Base-by-base conservation (phyloP, 306 rosid species). In the Castanea crenata region DNA sequence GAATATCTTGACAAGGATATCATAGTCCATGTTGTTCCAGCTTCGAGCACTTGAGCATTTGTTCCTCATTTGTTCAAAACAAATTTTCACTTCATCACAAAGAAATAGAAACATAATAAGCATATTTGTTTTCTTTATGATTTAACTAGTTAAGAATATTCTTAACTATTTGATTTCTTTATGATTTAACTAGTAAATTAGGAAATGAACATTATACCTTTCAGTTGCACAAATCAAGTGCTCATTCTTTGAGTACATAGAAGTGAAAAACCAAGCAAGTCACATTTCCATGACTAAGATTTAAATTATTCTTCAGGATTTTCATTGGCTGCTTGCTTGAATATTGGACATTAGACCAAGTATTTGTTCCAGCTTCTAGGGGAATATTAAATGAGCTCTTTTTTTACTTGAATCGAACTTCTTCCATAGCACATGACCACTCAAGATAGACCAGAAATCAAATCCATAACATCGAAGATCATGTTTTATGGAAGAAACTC, bases 271-370 rank as follows among this genome's bases (percentile, higher is more conserved):
- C 35, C 5, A 83, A 35, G 76, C 49, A 80, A 1, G 51, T 57
- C 18, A 74, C 29, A 10, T 57, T 77, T 68, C 85, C 78, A 11
- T 73, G 10, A 59, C 83, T 80, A 8, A 84, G 78, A 44, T 10
- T n/a, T 29, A 74, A 44, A 52, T 71, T 56, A 41, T 31, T 32
- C 18, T 72, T 81, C 64, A 89, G 51, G 71, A 83, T 41, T 0
- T 9, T 51, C 9, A 6, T 63, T 5, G 71, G n/a, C 29, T 8
- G 62, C 21, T 1, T 6, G 2, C 16, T 54, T 8, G 82, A 68
- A 8, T 2, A 1, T 0, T 2, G 44, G 44, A 38, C 4, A 18
- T 74, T 46, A 0, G 0, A 1, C 52, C 41, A 54, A 59, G n/a
- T 23, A 46, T 46, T 46, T 15, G 52, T 46, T 12, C 52, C 6